Evolutionary conservation across 176 grass and related monocot species (phyloP).

Genomic region (Phyllostachys edulis): DNA sequence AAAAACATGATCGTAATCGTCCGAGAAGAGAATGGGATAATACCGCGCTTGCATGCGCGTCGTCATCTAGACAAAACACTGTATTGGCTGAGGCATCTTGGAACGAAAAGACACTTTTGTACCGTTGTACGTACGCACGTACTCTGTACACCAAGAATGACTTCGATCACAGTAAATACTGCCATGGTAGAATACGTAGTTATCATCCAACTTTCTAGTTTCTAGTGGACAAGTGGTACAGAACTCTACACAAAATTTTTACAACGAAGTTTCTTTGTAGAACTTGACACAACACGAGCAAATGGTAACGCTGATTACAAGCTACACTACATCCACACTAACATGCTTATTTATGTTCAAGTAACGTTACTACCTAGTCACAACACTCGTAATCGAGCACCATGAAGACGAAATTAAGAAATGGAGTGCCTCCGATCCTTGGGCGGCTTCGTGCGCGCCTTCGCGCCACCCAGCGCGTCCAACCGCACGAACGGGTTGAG

Average conservation of each 20-base stretch:
- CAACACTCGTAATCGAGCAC: neutral
- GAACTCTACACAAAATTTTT: neutral
- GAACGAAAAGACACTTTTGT: neutral
- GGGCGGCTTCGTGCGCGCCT: conserved; percentile 38
- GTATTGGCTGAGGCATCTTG: neutral
- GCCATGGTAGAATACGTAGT: neutral
- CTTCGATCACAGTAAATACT: neutral
- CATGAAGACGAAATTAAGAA: conserved; percentile 43
- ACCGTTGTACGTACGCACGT: neutral
- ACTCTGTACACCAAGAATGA: neutral
- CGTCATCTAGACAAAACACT: too few species aligned
- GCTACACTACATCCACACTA: neutral
- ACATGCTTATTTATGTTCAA: conserved; percentile 7
- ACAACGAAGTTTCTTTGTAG: neutral
- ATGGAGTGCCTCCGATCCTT: conserved; percentile 93
- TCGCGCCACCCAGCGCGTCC: conserved; percentile 41
- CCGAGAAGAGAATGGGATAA: neutral
- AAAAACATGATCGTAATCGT: conserved; percentile 2
- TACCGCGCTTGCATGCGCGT: neutral
- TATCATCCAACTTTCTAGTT: neutral
- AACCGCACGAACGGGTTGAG: conserved; percentile 63
- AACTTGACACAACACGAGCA: too few species aligned
- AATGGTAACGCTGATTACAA: neutral
- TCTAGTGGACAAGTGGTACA: neutral
- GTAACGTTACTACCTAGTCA: neutral